Evolutionary conservation across 345 rosid species (phyloP).

Genomic region (Rhodomyrtus tomentosa): DNA sequence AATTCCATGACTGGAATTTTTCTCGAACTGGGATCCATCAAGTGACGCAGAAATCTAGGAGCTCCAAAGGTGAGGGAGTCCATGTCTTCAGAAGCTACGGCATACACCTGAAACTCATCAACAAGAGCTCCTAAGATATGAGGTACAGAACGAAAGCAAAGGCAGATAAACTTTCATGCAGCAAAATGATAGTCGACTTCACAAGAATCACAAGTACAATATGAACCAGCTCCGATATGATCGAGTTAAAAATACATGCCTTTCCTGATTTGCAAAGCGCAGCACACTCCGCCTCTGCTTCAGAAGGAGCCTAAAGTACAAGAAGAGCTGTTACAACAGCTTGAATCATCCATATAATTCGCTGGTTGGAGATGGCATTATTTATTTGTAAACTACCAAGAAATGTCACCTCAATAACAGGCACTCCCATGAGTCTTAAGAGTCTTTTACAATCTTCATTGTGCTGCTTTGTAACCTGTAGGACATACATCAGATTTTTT

Average conservation of each 20-base stretch:
- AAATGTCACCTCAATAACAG: slow-evolving; percentile 65
- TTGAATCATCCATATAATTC: neutral
- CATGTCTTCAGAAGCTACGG: slow-evolving; percentile 99
- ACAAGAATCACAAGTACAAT: neutral
- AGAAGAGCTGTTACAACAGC: neutral
- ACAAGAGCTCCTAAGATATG: neutral
- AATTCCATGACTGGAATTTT: slow-evolving; percentile 93
- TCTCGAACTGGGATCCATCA: slow-evolving; percentile 96
- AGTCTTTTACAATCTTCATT: slow-evolving; percentile 91
- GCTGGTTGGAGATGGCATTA: neutral
- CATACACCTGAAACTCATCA: slow-evolving; percentile 57
- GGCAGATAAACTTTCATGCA: neutral
- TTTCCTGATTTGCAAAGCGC: slow-evolving; percentile 83
- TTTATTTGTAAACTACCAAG: neutral
- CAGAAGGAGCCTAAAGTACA: slow-evolving; percentile 67
- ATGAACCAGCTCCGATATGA: neutral
- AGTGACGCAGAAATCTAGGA: slow-evolving; percentile 86
- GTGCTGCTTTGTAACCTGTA: slow-evolving; percentile 89
- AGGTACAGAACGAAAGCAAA: neutral
- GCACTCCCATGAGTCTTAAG: slow-evolving; percentile 88
- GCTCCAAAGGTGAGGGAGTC: slow-evolving; percentile 97
- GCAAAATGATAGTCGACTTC: neutral
- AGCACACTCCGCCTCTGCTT: slow-evolving; percentile 97
- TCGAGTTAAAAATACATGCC: slow-evolving; percentile 24
- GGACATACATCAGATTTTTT: slow-evolving; percentile 1